Conservation (phyloP, 306 rosid genomes). For the Pyrus betulifolia region DNA sequence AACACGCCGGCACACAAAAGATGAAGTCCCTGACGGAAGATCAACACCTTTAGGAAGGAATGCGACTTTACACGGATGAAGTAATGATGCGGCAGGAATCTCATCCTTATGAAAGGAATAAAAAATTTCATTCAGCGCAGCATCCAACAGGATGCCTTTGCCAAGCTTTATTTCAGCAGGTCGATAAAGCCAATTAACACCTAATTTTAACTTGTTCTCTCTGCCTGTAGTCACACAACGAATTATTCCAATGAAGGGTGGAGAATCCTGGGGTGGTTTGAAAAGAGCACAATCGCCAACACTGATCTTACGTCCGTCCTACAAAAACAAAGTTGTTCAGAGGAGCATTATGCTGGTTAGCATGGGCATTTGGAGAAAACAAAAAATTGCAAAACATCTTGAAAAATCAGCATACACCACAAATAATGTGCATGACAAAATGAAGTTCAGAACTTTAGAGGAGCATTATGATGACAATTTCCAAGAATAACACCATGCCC, state of each 20-base stretch:
- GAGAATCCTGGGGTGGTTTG: slow-evolving; percentile 79
- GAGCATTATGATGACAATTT: not conserved
- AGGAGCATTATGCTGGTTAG: not conserved
- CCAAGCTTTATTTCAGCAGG: slow-evolving; percentile 74
- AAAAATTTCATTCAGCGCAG: slow-evolving; percentile 88
- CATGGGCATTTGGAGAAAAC: not conserved
- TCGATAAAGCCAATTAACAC: slow-evolving; percentile 89
- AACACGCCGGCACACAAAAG: slow-evolving; percentile 91
- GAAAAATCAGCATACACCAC: not conserved
- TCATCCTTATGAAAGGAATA: slow-evolving; percentile 97
- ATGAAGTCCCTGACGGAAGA: slow-evolving; percentile 82
- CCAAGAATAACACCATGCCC: not conserved
- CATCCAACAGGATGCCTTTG: slow-evolving; percentile 62
- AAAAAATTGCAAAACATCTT: not conserved
- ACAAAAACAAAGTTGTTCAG: not conserved
- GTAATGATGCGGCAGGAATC: slow-evolving; percentile 85
- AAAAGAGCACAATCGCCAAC: slow-evolving; percentile 96
- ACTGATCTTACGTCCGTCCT: slow-evolving; percentile 92
- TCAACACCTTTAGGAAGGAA: slow-evolving; percentile 90
- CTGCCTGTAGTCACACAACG: slow-evolving; percentile 43
- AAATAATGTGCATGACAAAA: not conserved
- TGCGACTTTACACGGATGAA: slow-evolving; percentile 95
- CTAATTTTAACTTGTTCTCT: slow-evolving; percentile 48
- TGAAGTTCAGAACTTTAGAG: not conserved
- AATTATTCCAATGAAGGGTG: slow-evolving; percentile 92